Conservation (phyloP, 2,329 filamentous ascomycete genomes). For the Fusarium sp. region DNA sequence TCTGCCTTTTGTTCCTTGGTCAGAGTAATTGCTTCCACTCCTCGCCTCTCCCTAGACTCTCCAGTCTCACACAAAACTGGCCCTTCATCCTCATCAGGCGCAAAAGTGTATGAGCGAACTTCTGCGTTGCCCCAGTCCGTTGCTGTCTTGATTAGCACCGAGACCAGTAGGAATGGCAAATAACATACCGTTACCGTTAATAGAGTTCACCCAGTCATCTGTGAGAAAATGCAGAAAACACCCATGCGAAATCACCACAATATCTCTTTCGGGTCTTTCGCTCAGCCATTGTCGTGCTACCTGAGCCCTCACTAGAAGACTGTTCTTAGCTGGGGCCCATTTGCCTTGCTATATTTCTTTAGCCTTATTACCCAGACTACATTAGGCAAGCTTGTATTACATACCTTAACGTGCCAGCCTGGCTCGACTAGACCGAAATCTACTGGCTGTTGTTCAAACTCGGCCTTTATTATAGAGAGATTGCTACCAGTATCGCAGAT, state of each 20-base stretch:
- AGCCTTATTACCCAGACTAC: fast-evolving
- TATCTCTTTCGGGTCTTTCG: neutral
- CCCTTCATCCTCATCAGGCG: fast-evolving
- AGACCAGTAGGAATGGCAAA: fast-evolving
- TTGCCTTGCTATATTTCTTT: neutral
- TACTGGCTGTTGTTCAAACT: neutral
- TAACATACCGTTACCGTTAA: neutral
- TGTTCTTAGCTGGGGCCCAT: neutral
- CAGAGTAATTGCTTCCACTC: fast-evolving
- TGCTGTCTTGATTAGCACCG: neutral
- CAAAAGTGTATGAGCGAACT: neutral
- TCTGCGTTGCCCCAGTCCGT: slow-evolving; percentile 4
- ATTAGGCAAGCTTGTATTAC: fast-evolving
- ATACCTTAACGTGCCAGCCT: neutral
- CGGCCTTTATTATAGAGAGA: neutral
- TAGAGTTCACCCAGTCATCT: neutral
- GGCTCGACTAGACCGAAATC: neutral
- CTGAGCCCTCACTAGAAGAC: neutral
- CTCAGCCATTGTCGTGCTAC: neutral
- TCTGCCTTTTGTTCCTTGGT: neutral
- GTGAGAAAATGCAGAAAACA: slow-evolving; percentile 7
- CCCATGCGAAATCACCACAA: neutral
- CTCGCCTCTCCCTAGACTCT: neutral
- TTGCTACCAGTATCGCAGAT: neutral
- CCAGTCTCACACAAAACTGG: neutral